Evolutionary conservation across 441 rosid genomes (phyloP).

Genomic region (Cnidoscolus chayamansa): DNA sequence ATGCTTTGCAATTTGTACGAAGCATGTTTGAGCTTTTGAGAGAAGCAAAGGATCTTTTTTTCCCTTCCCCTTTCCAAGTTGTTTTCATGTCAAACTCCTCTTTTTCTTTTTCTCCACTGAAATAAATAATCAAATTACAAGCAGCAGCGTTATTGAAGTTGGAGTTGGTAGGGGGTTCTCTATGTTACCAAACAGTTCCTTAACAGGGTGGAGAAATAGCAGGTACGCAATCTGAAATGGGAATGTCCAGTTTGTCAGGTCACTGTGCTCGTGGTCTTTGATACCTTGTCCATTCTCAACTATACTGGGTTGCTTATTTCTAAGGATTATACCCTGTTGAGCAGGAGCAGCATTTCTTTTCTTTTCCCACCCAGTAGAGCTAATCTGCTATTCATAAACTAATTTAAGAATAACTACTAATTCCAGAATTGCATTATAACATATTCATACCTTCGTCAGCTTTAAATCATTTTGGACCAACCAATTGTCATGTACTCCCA

Average conservation of each 20-base stretch:
- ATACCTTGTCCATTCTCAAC: slow-evolving; percentile 6
- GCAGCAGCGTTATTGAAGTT: background rate
- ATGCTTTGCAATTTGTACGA: background rate
- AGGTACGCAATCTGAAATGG: background rate
- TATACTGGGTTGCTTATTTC: background rate
- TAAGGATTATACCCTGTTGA: background rate
- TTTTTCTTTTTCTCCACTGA: background rate
- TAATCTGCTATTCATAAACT: background rate
- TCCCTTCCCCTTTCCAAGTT: background rate
- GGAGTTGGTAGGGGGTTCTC: background rate
- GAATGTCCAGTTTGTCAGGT: slow-evolving; percentile 7
- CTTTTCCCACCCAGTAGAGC: too few relatives aligned
- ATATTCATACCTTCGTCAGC: too few relatives aligned
- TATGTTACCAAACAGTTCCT: background rate
- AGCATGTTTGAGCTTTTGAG: slow-evolving; percentile 26
- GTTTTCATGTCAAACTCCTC: background rate
- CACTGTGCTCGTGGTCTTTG: slow-evolving; percentile 14
- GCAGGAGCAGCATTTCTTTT: background rate
- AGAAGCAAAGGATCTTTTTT: slow-evolving; percentile 35
- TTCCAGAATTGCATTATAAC: too few relatives aligned
- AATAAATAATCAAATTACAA: background rate
- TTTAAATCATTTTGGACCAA: too few relatives aligned
- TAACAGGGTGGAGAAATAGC: background rate
- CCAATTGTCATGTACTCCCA: too few relatives aligned
- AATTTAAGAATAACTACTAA: too few relatives aligned